A percentile compares a stretch with the other conserved stretches of the same genome.
Conservation (phyloP, 352 stramenopile species). For the Ophiocytium majus region DNA sequence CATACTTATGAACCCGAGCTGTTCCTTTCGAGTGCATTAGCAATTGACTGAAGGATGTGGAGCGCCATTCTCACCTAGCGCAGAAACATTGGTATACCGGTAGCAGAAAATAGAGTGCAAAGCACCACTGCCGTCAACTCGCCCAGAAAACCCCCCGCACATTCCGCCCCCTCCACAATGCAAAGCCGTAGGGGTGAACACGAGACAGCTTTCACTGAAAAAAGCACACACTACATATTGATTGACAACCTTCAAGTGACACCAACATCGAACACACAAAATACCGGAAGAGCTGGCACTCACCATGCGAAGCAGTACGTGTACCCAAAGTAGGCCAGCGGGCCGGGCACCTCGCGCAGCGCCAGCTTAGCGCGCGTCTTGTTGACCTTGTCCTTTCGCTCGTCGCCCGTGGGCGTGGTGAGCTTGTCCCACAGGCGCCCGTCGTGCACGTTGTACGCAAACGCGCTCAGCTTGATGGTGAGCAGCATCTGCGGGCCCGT, state of each 20-base stretch:
- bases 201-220: background rate
- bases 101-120: too few relatives aligned
- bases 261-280: background rate
- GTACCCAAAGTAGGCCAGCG: constrained; percentile 92
- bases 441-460: constrained; percentile 96
- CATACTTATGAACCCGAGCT: too few relatives aligned
- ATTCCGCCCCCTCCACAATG: background rate
- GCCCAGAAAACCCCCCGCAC: too few relatives aligned
- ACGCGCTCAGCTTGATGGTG: constrained; percentile 93
- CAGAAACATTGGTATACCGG: too few relatives aligned
- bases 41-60: too few relatives aligned
- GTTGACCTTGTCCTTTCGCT: constrained; percentile 59
- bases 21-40: too few relatives aligned
- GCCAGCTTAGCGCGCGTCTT: constrained; percentile 18
- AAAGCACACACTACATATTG: background rate
- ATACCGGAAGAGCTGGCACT: background rate
- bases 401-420: constrained; percentile 60
- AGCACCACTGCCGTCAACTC: too few relatives aligned
- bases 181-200: background rate
- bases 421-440: constrained; percentile 60
- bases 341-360: constrained; percentile 66
- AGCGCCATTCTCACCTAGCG: too few relatives aligned
- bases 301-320: constrained; percentile 74
- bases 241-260: background rate
- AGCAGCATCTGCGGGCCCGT: constrained; percentile 80